These are phyloP conservation scores for Neltuma alba DNA, from an alignment of 306 rosid species.

Conservation along the genomic window DNA sequence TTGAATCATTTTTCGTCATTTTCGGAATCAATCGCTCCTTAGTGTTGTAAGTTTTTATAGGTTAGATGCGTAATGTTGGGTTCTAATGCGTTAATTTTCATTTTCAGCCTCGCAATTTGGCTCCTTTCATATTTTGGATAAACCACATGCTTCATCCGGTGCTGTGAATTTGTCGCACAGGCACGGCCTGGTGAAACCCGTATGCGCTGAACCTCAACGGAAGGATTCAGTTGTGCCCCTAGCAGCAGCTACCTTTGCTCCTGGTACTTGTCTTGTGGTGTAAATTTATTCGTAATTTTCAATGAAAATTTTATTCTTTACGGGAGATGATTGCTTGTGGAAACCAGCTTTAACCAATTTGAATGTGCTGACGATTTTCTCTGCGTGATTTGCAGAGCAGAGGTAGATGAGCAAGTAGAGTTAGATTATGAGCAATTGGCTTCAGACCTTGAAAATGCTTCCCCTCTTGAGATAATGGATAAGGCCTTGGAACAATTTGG, in stretches of 20 bases:
- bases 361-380: conserved; percentile 5
- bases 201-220: conserved; percentile 58
- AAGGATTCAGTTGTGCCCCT: conserved; percentile 61
- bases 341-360: background rate
- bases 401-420: conserved; percentile 60
- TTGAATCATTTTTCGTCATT: background rate
- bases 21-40: background rate
- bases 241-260: conserved; percentile 58
- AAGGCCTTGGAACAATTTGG: conserved; percentile 87
- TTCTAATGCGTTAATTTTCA: background rate
- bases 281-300: background rate
- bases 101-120: conserved; percentile 63
- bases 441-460: conserved; percentile 69
- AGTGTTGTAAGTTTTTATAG: background rate
- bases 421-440: conserved; percentile 66
- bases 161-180: conserved; percentile 44
- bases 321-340: background rate
- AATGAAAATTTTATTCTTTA: background rate
- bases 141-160: conserved; percentile 31
- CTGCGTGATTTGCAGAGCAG: conserved; percentile 53
- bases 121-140: conserved; percentile 47
- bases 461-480: conserved; percentile 89
- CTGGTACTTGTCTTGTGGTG: conserved; percentile 48
- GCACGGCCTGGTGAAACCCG: conserved; percentile 45
- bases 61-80: background rate